A percentile compares a stretch with the other conserved stretches of the same genome.
Conservation (phyloP, 257 asterid genomes). For the Nicotiana paniculata region DNA sequence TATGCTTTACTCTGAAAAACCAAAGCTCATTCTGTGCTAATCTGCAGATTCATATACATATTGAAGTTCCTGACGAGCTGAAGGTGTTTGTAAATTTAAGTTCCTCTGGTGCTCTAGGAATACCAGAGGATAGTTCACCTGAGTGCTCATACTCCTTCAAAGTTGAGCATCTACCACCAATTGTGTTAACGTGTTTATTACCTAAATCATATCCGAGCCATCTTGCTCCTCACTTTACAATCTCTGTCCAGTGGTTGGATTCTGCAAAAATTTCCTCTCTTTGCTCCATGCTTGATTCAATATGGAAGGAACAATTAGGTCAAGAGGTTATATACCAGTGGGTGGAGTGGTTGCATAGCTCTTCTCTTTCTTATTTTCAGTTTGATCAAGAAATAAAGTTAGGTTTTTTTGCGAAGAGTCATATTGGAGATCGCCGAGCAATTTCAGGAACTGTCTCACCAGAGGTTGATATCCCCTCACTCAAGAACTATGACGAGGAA, state of each 20-base stretch:
- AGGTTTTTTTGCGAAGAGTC: constrained; percentile 43
- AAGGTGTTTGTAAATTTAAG: constrained; percentile 44
- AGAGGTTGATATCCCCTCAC: constrained; percentile 54
- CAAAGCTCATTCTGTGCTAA: constrained; percentile 8
- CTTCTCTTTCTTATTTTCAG: constrained; percentile 63
- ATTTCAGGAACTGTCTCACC: constrained; percentile 59
- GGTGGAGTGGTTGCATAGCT: constrained; percentile 75
- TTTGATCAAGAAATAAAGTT: constrained; percentile 62
- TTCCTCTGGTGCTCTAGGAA: constrained; percentile 32
- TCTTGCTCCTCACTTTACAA: constrained; percentile 55
- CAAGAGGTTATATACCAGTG: constrained; percentile 84
- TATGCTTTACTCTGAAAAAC: neutral
- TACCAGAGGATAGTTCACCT: constrained; percentile 22
- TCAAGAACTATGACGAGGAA: constrained; percentile 72
- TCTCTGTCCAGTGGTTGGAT: constrained; percentile 65
- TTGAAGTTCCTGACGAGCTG: constrained; percentile 56
- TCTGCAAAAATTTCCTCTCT: constrained; percentile 48
- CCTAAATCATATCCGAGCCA: constrained; percentile 84
- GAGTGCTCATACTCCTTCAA: constrained; percentile 67
- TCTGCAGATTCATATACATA: constrained; percentile 58
- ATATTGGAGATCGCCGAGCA: constrained; percentile 56
- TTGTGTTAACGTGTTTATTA: constrained; percentile 64
- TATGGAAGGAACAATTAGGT: constrained; percentile 70
- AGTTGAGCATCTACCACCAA: constrained; percentile 77
- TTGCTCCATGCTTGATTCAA: constrained; percentile 64